These are phyloP conservation scores for Yamadazyma buinensis DNA, from an alignment of 1,139 yeast genomes.

Conservation along the genomic window DNA sequence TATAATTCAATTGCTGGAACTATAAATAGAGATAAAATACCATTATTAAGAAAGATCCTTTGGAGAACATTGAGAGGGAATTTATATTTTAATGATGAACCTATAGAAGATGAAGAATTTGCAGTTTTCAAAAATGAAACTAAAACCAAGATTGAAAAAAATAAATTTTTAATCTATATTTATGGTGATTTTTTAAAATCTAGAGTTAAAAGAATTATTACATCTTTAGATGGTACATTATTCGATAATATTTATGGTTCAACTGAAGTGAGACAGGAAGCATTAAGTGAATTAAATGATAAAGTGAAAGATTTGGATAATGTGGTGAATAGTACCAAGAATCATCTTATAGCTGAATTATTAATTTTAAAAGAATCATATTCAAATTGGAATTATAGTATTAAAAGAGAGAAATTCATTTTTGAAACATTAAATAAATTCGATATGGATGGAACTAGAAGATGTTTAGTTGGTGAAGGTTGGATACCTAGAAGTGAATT, in stretches of 20 bases:
- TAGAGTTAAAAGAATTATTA: conserved; percentile 72
- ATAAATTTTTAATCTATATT: conserved; percentile 78
- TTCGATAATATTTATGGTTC: conserved; percentile 64
- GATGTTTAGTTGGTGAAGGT: conserved; percentile 95
- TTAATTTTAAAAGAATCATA: conserved; percentile 57
- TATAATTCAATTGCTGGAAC: conserved; percentile 50
- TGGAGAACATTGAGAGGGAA: conserved; percentile 58
- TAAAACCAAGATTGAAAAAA: conserved; percentile 51
- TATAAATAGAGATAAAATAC: conserved; percentile 39
- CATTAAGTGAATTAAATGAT: conserved; percentile 58
- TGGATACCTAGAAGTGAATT: conserved; percentile 67
- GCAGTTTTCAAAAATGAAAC: conserved; percentile 22
- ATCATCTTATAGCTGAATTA: conserved; percentile 71
- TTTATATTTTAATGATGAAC: conserved; percentile 45
- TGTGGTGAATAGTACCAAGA: conserved; percentile 68
- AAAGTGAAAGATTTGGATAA: conserved; percentile 41
- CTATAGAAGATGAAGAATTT: conserved; percentile 33
- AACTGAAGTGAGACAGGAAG: conserved; percentile 43
- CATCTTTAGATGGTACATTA: conserved; percentile 76
- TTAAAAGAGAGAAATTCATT: conserved; percentile 70
- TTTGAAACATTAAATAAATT: conserved; percentile 75
- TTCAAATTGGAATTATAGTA: conserved; percentile 35
- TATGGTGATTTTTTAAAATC: conserved; percentile 75
- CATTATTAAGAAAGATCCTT: conserved; percentile 47
- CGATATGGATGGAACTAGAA: conserved; percentile 79